A percentile compares a stretch with the other conserved stretches of the same genome.
Conservation (phyloP, 2,329 filamentous ascomycete genomes). For the Rutstroemia sp. region DNA sequence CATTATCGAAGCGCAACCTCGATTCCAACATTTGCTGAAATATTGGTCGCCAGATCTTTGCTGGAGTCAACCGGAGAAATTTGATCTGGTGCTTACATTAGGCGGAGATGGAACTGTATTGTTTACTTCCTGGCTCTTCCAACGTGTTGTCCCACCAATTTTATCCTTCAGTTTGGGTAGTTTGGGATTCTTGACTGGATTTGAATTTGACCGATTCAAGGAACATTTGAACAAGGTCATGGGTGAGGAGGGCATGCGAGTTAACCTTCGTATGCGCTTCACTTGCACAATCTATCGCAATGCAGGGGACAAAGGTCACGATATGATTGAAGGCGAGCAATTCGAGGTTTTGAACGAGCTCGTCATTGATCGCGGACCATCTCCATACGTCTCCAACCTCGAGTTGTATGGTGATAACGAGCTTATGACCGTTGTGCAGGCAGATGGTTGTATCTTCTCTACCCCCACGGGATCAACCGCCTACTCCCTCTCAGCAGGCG, state of each 20-base stretch:
- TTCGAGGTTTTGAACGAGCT: slow-evolving; percentile 98
- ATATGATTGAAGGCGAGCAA: slow-evolving; percentile 81
- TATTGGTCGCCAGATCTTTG: slow-evolving; percentile 98
- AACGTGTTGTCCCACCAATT: slow-evolving; percentile 78
- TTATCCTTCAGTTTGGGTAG: slow-evolving; percentile 79
- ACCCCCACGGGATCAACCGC: slow-evolving; percentile 93
- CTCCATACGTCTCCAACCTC: slow-evolving; percentile 92
- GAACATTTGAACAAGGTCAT: slow-evolving; percentile 81
- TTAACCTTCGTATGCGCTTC: slow-evolving; percentile 97
- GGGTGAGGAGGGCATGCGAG: slow-evolving; percentile 92
- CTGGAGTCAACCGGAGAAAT: slow-evolving; percentile 88
- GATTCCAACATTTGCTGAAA: slow-evolving; percentile 75
- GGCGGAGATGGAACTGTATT: slow-evolving; percentile 83
- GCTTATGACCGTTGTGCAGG: slow-evolving; percentile 89
- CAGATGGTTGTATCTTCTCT: slow-evolving; percentile 95
- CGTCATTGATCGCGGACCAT: slow-evolving; percentile 94
- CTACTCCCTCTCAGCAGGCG: slow-evolving; percentile 92
- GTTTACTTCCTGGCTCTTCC: slow-evolving; percentile 88
- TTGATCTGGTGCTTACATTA: slow-evolving; percentile 85
- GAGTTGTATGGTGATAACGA: slow-evolving; percentile 95
- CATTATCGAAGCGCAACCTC: slow-evolving; percentile 65
- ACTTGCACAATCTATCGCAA: slow-evolving; percentile 93
- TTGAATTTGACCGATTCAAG: slow-evolving; percentile 83
- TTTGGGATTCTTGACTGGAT: slow-evolving; percentile 82
- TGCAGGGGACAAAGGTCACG: slow-evolving; percentile 49